These are phyloP conservation scores for Fusarium mangiferae DNA, from an alignment of 2,329 filamentous ascomycete genomes.

Conservation along the genomic window DNA sequence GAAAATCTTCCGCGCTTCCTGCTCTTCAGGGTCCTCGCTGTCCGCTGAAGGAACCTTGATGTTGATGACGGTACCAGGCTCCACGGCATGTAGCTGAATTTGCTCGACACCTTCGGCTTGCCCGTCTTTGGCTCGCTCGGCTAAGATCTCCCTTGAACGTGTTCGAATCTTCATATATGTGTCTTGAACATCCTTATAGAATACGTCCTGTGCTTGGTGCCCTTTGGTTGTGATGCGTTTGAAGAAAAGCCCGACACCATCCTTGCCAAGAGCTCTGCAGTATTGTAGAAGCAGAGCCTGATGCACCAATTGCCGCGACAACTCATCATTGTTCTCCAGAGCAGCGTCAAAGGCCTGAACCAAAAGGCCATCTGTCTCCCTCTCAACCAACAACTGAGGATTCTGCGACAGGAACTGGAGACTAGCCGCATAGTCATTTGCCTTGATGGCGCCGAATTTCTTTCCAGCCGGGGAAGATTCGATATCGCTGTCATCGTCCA, in stretches of 20 bases:
- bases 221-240: slow-evolving; percentile 90
- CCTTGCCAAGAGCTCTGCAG: slow-evolving; percentile 86
- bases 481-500: slow-evolving; percentile 76
- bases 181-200: slow-evolving; percentile 90
- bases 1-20: slow-evolving; percentile 78
- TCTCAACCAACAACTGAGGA: slow-evolving; percentile 81
- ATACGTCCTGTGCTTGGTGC: slow-evolving; percentile 90
- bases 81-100: slow-evolving; percentile 96
- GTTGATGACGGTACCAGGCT: slow-evolving; percentile 90
- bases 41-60: slow-evolving; percentile 80
- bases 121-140: slow-evolving; percentile 61
- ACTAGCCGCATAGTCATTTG: slow-evolving; percentile 77
- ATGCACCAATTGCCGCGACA: slow-evolving; percentile 88
- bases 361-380: slow-evolving; percentile 89
- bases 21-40: slow-evolving; percentile 72
- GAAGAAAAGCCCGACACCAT: slow-evolving; percentile 94
- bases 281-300: slow-evolving; percentile 94
- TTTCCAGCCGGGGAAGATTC: slow-evolving; percentile 82
- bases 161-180: slow-evolving; percentile 86
- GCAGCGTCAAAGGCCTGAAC: slow-evolving; percentile 92
- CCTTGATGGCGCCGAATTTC: slow-evolving; percentile 81
- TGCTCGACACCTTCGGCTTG: slow-evolving; percentile 83
- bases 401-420: slow-evolving; percentile 82
- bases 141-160: slow-evolving; percentile 76
- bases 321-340: slow-evolving; percentile 78